Evolutionary conservation across 306 rosid genomes (phyloP), one percentile per base, ranked within the genome.

Genomic region (Ceratonia siliqua): DNA sequence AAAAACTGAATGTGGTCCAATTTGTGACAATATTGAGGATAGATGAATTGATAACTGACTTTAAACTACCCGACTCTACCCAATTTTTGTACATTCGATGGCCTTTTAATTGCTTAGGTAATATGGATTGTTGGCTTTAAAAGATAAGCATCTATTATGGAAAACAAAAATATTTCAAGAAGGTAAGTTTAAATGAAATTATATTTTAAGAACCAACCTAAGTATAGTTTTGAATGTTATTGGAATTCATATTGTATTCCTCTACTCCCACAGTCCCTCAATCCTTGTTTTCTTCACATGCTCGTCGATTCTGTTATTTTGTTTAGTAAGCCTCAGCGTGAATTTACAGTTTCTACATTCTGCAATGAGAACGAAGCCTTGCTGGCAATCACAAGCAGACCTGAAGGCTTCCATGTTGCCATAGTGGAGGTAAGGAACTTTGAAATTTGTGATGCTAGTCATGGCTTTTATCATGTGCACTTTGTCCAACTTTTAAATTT

Each of bases 321-420:
- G 45, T 58, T 75, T 28, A 63, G 78, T 72, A 76, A 76, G 38
- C 71, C 64, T 71, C 2, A 1, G 41, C 3, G 0, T 81, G 58
- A 70, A 39, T 81, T 38, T 65, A 15, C 90, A 89, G 97, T 92
- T 82, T 78, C 90, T 82, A 76, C 74, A 46, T 92, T 87, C 85
- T 78, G 72, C 62, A 14, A 87, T 17, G 97, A 78, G 86, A 78
- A 81, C 9, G 96, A 87, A 74, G 97, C 97, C 49, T 79, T 89
- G 85, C 84, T 87, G 41, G 93, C 83, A 45, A 78, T 92, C 68
- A 83, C 86, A 33, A 83, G 80, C 54, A 83, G 78, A 46, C 89
- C 90, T n/a, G 83, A 82, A 83, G 73, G 83, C 82, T 89, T 92
- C 79, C 97, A 92, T 75, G 83, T 92, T 80, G 96, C 96, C 30